Conservation (phyloP, 1,284 basidiomycete species). For the Ceratobasidium papillatum region DNA sequence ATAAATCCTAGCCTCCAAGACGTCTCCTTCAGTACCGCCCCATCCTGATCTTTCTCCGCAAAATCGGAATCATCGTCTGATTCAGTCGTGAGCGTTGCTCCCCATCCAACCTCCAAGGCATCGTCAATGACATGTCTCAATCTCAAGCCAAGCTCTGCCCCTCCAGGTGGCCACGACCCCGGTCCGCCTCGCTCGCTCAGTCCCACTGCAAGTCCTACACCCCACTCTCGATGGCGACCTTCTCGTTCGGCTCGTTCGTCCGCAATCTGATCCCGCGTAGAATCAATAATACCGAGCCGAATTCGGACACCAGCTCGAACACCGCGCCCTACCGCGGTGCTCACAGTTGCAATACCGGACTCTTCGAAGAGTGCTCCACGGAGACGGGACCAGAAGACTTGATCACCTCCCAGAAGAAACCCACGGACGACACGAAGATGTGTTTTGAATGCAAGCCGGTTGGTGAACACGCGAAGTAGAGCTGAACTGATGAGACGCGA, state of each 20-base stretch:
- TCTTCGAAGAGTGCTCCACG: constrained; percentile 74
- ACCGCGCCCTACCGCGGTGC: constrained; percentile 50
- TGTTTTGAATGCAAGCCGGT: constrained; percentile 63
- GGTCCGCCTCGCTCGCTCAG: constrained; percentile 65
- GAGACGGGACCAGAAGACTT: constrained; percentile 70
- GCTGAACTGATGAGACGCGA: constrained; percentile 49
- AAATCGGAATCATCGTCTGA: constrained; percentile 39
- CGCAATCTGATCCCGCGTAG: constrained; percentile 28
- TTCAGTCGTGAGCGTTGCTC: constrained; percentile 39
- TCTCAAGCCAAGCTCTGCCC: constrained; percentile 81
- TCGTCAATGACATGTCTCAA: constrained; percentile 82
- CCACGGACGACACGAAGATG: constrained; percentile 74
- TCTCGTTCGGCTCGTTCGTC: constrained; percentile 30
- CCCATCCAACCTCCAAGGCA: constrained; percentile 58
- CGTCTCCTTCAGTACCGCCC: constrained; percentile 63
- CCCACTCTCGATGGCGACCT: constrained; percentile 56
- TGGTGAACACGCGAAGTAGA: constrained; percentile 41
- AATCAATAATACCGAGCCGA: constrained; percentile 38
- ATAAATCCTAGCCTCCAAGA: constrained; percentile 84
- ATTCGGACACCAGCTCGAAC: constrained; percentile 46
- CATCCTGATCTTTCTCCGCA: constrained; percentile 45
- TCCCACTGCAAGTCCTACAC: constrained; percentile 75
- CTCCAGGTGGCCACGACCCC: constrained; percentile 81
- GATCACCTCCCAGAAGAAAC: constrained; percentile 71
- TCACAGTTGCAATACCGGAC: constrained; percentile 56